Evolutionary conservation across 176 grass and related monocot genomes (phyloP), one percentile per base, ranked within the genome.

Genomic region (Aegilops speltoides): DNA sequence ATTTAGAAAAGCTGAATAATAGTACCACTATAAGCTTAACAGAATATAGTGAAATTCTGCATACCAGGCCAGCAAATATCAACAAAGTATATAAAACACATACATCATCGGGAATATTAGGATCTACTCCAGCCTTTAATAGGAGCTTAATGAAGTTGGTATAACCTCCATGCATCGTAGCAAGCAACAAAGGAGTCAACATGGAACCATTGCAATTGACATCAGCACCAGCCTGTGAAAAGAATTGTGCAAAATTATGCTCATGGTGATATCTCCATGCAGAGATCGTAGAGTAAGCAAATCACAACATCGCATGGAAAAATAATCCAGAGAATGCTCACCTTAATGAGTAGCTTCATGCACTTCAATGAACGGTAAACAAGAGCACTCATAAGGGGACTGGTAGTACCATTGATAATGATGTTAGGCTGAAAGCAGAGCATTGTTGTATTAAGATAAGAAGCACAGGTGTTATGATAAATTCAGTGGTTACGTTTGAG

Each of bases 301-400:
- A 83, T 64, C 6, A 54, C 26, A 68, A 40, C 6, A 50, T 48
- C 25, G 37, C 52, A 40, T 46, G 19, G 36, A 78, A 63, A 32
- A 61, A 14, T 72, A 70, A 70, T 68, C 4, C 1, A 72, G 14
- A 73, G 48, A 79, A 79, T 63, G 79, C 87, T 79, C 26, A 65
- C 87, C 87, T 88, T 84, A 52, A 84, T 78, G 16, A 89, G 87
- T 89, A 89, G 66, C 16, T 89, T 84, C 81, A 84, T 73, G 76
- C 82, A 89, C 82, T 89, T 89, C 75, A 89, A 36, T 8, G 81
- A 89, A 65, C 56, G 76, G 67, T 71, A 79, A 20, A 50, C 1
- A 28, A 88, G 9, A 84, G 87, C 20, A 84, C 54, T 48, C 16
- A 38, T 79, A 16, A 88, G 36, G 19, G 87, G 37, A 38, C 73